Base-by-base conservation (phyloP, 1,139 yeast genomes). In the Maudiozyma humilis region DNA sequence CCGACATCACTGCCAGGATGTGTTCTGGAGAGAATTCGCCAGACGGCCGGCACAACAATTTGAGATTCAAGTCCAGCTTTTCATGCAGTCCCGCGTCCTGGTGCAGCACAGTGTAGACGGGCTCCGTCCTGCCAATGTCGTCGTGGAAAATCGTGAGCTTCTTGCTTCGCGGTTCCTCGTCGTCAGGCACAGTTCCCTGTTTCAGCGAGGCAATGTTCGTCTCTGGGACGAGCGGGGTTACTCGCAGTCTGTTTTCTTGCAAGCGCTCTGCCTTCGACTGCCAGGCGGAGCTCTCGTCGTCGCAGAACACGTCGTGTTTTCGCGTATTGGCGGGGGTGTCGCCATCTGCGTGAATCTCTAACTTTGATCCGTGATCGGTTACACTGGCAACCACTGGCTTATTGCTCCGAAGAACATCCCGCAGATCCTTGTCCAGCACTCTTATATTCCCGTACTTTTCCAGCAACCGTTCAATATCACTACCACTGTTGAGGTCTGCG, bases 41-140 rank as follows among this genome's bases (percentile, higher is more conserved):
- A 1, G 60, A 57, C 1, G 60, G 57, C 1, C 75, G 70, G 57
- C 78, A 73, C 32, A 86, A 55, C 27, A 82, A 63, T 36, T 76
- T 73, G 52, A 81, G 67, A 53, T 83, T 82, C 38, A 82, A 67
- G 47, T 77, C 75, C 16, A 84, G 73, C 41, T 69, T 72, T 56
- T 86, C 95, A 0, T 78, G 66, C 45, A 75, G 72, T 53, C 80
- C 81, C 0, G 85, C 87, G 18, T 14, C 27, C 0, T 77, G 68
- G 36, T 67, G 66, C 14, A 80, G 66, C 1, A 74, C 57, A 36
- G 82, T 73, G 51, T 59, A 69, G 2, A 66, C 63, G 1, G 66
- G 60, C 3, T 35, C 45, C n/a, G 30, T 46, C 17, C 47, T 41
- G n/a, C 43, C 43, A 1, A 36, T 16, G 12, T 20, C 19, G n/a